Base-by-base conservation (phyloP, 1,139 yeast species). In the Taphrina populina region DNA sequence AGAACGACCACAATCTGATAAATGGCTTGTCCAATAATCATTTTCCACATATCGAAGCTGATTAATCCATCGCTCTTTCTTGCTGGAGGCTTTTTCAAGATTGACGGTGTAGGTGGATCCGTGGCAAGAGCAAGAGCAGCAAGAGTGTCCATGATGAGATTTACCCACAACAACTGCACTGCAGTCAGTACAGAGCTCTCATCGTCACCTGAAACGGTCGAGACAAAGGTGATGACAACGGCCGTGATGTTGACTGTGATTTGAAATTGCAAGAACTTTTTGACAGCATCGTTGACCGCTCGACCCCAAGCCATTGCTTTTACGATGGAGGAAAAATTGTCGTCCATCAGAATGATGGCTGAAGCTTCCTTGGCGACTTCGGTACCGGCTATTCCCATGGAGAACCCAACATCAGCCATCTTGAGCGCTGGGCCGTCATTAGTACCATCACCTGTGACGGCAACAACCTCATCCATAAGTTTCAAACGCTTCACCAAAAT, bases 301-400 rank as follows among this genome's bases (percentile, higher is more conserved):
- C 99, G 81, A 58, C 99, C 99, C 98, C 98, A 94, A 71, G 88
- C 87, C 66, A 92, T 87, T n/a, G 98, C 99, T 70, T 88, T 88
- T 52, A 92, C 97, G 69, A 92, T 92, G 57, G 95, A 92, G 7
- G 90, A 77, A 67, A 92, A 92, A 73, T 92, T 95, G 72, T 92
- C 98, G 34, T 95, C 88, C 95, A 88, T 88, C 65, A 88, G 76
- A 63, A 88, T 86, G 64, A 88, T 88, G 72, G 88, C 95, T n/a
- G 95, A 84, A 4, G 96, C 95, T 68, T 88, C 96, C 68, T 95
- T 79, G 3, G 96, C 96, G 61, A 88, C 95, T 71, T 88, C 96
- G 1, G 96, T 88, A 63, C 96, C 96, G 7, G 94, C 77, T 58
- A 86, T 83, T 62, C 96, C 96, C 96, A 88, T 88, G 1, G 95